Conservation (phyloP, 2,329 filamentous ascomycete species). For the Penicillium sp. region DNA sequence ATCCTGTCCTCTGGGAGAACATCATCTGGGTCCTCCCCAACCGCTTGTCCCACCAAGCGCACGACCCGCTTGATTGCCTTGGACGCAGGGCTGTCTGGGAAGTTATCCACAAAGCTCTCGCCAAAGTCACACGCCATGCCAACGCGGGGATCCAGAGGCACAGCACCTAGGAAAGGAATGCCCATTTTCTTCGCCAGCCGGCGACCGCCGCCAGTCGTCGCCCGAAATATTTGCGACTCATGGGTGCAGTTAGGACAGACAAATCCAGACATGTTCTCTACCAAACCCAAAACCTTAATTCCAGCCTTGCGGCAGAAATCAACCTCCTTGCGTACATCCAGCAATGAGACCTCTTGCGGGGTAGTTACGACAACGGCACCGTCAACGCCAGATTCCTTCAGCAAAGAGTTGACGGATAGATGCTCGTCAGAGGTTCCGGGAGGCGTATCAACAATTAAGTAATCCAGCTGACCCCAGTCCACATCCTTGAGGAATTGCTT, state of each 20-base stretch:
- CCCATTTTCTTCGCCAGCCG: slow-evolving; percentile 79
- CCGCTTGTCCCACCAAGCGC: slow-evolving; percentile 63
- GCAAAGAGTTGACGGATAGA: slow-evolving; percentile 83
- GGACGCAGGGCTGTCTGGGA: slow-evolving; percentile 89
- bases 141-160: slow-evolving; percentile 89
- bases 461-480: slow-evolving; percentile 94
- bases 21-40: slow-evolving; percentile 61
- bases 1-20: slow-evolving; percentile 39
- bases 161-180: slow-evolving; percentile 83
- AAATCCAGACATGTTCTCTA: slow-evolving; percentile 98
- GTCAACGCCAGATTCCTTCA: slow-evolving; percentile 88
- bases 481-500: slow-evolving; percentile 98
- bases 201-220: slow-evolving; percentile 83
- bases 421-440: slow-evolving; percentile 96
- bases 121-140: slow-evolving; percentile 97
- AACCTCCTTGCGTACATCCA: slow-evolving; percentile 95
- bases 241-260: slow-evolving; percentile 91
- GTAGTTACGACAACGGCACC: slow-evolving; percentile 92
- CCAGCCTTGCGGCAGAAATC: slow-evolving; percentile 96
- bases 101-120: slow-evolving; percentile 94
- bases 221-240: slow-evolving; percentile 77
- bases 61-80: slow-evolving; percentile 79
- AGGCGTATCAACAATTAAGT: slow-evolving; percentile 89
- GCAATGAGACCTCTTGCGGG: slow-evolving; percentile 85
- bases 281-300: slow-evolving; percentile 81